Percentiles rank a stretch among this genome's conserved stretches.
Evolutionary conservation across 78 protist genomes (phyloP).

Genomic region (Bigelowiella natans): DNA sequence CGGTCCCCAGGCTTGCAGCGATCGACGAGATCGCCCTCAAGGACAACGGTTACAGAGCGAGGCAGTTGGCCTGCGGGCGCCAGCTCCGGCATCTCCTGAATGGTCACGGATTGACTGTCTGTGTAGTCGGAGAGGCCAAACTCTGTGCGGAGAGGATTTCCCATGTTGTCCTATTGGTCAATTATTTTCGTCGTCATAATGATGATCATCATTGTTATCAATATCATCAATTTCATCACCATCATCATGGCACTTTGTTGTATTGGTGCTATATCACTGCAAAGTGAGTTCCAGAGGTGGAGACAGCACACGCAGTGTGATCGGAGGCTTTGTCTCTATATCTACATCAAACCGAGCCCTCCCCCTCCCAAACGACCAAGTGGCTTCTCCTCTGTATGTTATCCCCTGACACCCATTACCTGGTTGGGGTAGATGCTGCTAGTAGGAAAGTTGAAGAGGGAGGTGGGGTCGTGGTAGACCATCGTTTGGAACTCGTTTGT

Average conservation of each 20-base stretch:
- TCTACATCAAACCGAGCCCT: background rate
- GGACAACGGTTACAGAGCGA: conserved; percentile 68
- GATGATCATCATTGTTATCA: too few relatives aligned
- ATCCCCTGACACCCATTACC: background rate
- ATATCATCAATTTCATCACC: too few relatives aligned
- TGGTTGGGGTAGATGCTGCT: conserved; percentile 21
- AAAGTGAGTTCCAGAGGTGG: background rate
- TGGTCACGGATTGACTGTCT: conserved; percentile 61
- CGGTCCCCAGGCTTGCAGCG: conserved; percentile 92
- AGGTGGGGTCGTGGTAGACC: conserved; percentile 42
- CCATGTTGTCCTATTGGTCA: conserved; percentile 48
- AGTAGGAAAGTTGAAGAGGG: conserved; percentile 39
- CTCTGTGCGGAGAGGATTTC: conserved; percentile 84
- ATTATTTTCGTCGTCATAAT: background rate
- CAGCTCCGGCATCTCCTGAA: conserved; percentile 84
- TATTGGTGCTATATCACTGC: too few relatives aligned
- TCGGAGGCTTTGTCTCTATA: background rate
- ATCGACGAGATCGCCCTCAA: conserved; percentile 88
- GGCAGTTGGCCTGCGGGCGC: conserved; percentile 99
- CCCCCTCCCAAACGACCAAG: background rate
- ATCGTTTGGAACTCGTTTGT: conserved; percentile 36
- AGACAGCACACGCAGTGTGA: background rate
- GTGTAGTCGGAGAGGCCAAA: conserved; percentile 80
- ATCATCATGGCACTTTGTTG: too few relatives aligned
- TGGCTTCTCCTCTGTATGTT: too few relatives aligned